phyloP scores from a whole-genome alignment of 2,329 filamentous ascomycete species.

The Zarea fungicola region DNA sequence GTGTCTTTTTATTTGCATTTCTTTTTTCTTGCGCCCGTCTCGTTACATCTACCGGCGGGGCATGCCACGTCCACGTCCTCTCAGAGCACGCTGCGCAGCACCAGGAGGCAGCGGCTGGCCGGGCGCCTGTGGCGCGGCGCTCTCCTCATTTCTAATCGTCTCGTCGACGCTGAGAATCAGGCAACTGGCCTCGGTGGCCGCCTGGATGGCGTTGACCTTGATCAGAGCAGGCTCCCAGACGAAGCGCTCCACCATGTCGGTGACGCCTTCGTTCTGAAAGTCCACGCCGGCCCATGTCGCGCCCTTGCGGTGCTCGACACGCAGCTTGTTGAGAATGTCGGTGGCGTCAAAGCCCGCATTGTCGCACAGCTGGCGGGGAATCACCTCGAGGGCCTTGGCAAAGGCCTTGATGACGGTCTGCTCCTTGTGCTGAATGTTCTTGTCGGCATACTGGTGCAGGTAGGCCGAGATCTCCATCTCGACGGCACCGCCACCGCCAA shows the following conservation, averaged over 20 bases:
- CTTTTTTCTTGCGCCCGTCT: constrained; percentile 11
- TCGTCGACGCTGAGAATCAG: constrained; percentile 95
- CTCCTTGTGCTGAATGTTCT: constrained; percentile 89
- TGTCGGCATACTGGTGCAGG: constrained; percentile 87
- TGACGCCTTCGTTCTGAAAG: constrained; percentile 84
- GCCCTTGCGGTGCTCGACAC: constrained; percentile 92
- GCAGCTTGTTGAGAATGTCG: constrained; percentile 92
- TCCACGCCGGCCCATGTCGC: constrained; percentile 94
- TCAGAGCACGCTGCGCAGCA: constrained; percentile 82
- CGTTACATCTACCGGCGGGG: constrained; percentile 60
- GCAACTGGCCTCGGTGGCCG: constrained; percentile 91
- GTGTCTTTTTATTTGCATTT: constrained; percentile 12
- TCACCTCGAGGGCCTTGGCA: constrained; percentile 93
- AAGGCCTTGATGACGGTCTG: constrained; percentile 97
- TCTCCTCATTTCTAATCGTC: constrained; percentile 98
- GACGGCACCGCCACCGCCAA: constrained; percentile 86
- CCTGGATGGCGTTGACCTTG: constrained; percentile 96
- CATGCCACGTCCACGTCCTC: constrained; percentile 83
- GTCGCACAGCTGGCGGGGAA: constrained; percentile 94
- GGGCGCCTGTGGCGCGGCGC: constrained; percentile 74
- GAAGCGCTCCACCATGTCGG: constrained; percentile 91
- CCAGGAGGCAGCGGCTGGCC: constrained; percentile 68
- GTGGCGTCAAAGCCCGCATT: constrained; percentile 98
- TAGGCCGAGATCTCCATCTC: constrained; percentile 98
- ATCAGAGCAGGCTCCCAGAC: constrained; percentile 97